Conservation (phyloP, 1,284 basidiomycete genomes). For the Neolentinus lepideus region DNA sequence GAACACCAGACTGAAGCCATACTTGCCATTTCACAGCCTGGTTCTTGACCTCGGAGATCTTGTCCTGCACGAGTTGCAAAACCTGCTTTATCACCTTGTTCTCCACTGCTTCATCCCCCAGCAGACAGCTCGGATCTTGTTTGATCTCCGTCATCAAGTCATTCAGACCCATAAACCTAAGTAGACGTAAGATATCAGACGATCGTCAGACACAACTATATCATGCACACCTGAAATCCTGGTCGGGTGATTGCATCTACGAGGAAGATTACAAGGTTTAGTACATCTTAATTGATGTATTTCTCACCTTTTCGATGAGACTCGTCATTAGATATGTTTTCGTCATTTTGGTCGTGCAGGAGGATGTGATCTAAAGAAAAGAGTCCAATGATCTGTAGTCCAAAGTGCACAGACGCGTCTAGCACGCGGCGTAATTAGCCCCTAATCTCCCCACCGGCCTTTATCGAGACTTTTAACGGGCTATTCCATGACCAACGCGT, state of each 20-base stretch:
- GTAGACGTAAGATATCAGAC: slow-evolving; percentile 1
- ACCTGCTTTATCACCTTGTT: slow-evolving; percentile 77
- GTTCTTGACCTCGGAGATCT: slow-evolving; percentile 97
- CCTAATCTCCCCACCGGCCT: neutral
- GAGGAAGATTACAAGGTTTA: slow-evolving; percentile 15
- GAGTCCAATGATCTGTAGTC: neutral
- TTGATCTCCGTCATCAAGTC: slow-evolving; percentile 86
- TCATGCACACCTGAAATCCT: slow-evolving; percentile 64
- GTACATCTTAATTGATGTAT: slow-evolving; percentile 1
- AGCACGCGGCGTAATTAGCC: neutral
- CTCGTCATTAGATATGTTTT: slow-evolving; percentile 77
- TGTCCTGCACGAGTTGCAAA: slow-evolving; percentile 81
- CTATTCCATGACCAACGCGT: neutral
- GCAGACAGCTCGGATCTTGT: slow-evolving; percentile 59
- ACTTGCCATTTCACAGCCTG: slow-evolving; percentile 89
- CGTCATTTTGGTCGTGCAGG: slow-evolving; percentile 49
- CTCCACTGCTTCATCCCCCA: slow-evolving; percentile 79
- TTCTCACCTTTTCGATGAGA: slow-evolving; percentile 66
- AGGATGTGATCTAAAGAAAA: neutral
- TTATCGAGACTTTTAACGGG: neutral
- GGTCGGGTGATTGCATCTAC: slow-evolving; percentile 79
- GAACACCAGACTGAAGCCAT: slow-evolving; percentile 2
- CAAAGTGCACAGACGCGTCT: neutral
- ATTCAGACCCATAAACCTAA: slow-evolving; percentile 90
- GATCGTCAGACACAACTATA: slow-evolving; percentile 17